These are phyloP conservation scores for Kodamaea hsintzibuensis DNA, from an alignment of 805 yeast genomes.

Conservation along the genomic window DNA sequence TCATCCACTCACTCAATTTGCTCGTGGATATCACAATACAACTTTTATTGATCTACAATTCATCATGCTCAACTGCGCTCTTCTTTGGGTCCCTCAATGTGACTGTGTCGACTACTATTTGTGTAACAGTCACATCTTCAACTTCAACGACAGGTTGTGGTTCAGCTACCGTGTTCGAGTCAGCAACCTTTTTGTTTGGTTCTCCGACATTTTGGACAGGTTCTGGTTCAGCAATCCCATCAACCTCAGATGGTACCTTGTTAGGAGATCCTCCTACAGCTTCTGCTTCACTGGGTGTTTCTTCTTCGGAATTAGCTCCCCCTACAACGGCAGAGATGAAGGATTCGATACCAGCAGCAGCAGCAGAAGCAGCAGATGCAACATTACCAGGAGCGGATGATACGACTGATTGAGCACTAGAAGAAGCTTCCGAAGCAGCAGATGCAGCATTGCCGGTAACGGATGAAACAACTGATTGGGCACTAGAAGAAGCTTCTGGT, in stretches of 20 bases:
- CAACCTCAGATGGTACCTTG: slow-evolving; percentile 3
- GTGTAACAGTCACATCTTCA: neutral
- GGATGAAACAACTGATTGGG: neutral
- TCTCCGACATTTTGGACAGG: neutral
- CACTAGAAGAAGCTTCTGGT: neutral
- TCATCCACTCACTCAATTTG: too few relatives aligned
- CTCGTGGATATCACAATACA: too few relatives aligned
- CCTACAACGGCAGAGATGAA: neutral
- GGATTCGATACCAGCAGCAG: neutral
- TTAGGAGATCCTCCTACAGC: slow-evolving; percentile 6
- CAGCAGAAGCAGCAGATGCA: neutral
- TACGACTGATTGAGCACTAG: neutral
- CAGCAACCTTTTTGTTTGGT: neutral
- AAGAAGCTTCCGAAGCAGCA: neutral
- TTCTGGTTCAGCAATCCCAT: slow-evolving; percentile 1
- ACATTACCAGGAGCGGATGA: neutral
- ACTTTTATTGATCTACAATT: slow-evolving; percentile 4
- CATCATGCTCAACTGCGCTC: slow-evolving; percentile 7
- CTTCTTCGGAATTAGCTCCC: neutral
- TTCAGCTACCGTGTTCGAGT: neutral
- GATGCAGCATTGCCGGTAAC: neutral
- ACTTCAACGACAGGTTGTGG: neutral
- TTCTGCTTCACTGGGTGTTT: neutral
- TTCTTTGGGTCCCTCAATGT: neutral
- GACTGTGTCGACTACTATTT: neutral